phyloP scores from a whole-genome alignment of 257 asterid genomes.

The Echium plantagineum region DNA sequence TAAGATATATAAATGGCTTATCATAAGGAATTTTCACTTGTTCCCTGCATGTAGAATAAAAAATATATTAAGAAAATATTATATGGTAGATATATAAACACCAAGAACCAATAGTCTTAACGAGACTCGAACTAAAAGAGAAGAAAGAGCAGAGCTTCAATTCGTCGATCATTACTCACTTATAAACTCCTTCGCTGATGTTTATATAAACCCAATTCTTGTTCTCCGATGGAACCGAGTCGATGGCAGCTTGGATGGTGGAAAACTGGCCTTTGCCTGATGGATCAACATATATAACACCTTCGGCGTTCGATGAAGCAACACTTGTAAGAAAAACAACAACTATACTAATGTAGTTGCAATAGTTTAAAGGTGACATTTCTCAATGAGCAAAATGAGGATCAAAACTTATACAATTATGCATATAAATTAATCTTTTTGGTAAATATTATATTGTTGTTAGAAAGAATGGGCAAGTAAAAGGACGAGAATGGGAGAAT shows the following conservation, averaged over 20 bases:
- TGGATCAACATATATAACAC: conserved; percentile 25
- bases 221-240: conserved; percentile 37
- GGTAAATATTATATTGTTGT: too few species aligned
- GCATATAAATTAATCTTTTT: too few species aligned
- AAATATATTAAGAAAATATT: neutral
- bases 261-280: conserved; percentile 14
- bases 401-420: too few species aligned
- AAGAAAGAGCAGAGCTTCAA: too few species aligned
- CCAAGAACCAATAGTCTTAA: too few species aligned
- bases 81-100: too few species aligned
- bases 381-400: neutral
- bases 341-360: neutral
- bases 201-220: conserved; percentile 28
- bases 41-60: conserved; percentile 37
- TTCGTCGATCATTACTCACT: conserved; percentile 25
- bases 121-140: too few species aligned
- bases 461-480: neutral
- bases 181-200: conserved; percentile 40
- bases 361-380: neutral
- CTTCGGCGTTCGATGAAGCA: neutral
- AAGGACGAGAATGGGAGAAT: neutral
- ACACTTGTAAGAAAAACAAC: neutral
- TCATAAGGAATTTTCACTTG: conserved; percentile 32
- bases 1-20: conserved; percentile 41
- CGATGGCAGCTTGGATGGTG: conserved; percentile 43